A percentile compares a stretch with the other conserved stretches of the same genome.
Evolutionary conservation across 2,329 filamentous ascomycete species (phyloP).

Genomic region (Botrytis hyacinthi): DNA sequence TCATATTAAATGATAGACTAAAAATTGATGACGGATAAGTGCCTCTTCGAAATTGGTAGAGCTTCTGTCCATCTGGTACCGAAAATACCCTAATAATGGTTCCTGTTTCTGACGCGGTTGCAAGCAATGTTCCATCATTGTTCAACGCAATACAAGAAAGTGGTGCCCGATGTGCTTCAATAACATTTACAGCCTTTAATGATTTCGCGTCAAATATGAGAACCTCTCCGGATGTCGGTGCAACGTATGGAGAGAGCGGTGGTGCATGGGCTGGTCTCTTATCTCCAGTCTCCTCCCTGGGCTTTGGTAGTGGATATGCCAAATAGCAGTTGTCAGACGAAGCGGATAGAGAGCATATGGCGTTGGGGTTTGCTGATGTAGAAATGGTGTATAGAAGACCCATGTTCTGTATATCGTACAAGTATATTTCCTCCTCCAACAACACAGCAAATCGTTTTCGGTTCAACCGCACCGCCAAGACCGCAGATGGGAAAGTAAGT

Average conservation of each 20-base stretch:
- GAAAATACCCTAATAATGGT: constrained; percentile 97
- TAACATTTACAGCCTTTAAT: constrained; percentile 89
- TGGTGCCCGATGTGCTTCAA: constrained; percentile 91
- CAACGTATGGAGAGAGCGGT: constrained; percentile 72
- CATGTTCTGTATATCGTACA: constrained; percentile 99
- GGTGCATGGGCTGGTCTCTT: constrained; percentile 76
- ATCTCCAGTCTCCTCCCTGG: constrained; percentile 58
- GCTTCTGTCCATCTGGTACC: constrained; percentile 83
- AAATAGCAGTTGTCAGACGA: constrained; percentile 96
- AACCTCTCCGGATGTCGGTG: constrained; percentile 86
- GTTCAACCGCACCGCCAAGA: constrained; percentile 90
- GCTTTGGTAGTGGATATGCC: constrained; percentile 83
- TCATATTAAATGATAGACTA: constrained; percentile 98
- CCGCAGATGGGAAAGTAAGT: constrained; percentile 95
- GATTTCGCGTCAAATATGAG: constrained; percentile 88
- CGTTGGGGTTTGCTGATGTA: constrained; percentile 88
- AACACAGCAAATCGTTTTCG: constrained; percentile 91
- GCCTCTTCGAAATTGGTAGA: constrained; percentile 93
- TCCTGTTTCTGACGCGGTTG: constrained; percentile 94
- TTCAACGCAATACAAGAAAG: constrained; percentile 89
- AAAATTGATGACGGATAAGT: constrained; percentile 96
- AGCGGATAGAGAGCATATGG: constrained; percentile 88
- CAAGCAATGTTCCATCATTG: constrained; percentile 84
- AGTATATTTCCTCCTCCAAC: constrained; percentile 92
- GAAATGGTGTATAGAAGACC: constrained; percentile 88